A percentile compares a stretch with the other conserved stretches of the same genome.
phyloP scores from a whole-genome alignment of 345 rosid species.

The Dipteronia sinensis region DNA sequence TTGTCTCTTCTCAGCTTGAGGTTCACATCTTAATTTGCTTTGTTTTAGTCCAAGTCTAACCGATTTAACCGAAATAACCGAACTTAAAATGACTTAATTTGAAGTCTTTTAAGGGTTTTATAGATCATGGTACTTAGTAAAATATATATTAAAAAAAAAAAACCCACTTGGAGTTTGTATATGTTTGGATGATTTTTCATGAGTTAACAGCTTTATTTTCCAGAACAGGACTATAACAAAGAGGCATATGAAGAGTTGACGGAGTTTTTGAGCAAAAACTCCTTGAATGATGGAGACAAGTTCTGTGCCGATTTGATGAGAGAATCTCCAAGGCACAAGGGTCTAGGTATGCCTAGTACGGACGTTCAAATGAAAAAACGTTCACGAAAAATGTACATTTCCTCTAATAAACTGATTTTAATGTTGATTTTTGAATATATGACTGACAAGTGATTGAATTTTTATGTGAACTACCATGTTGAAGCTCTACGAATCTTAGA shows the following conservation, averaged over 20 bases:
- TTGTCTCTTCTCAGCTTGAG: slow-evolving; percentile 81
- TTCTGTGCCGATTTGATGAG: slow-evolving; percentile 76
- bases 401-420: neutral
- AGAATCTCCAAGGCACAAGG: slow-evolving; percentile 68
- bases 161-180: neutral
- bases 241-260: slow-evolving; percentile 74
- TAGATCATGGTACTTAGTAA: no score
- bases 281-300: slow-evolving; percentile 80
- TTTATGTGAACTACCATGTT: neutral
- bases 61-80: no score
- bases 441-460: neutral
- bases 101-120: no score
- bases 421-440: neutral
- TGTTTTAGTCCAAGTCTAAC: no score
- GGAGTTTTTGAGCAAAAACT: slow-evolving; percentile 57
- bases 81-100: no score
- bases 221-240: slow-evolving; percentile 71
- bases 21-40: slow-evolving; percentile 8
- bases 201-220: slow-evolving; percentile 5
- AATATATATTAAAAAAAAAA: no score
- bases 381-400: no score
- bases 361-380: no score
- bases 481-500: slow-evolving; percentile 74
- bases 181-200: slow-evolving; percentile 10
- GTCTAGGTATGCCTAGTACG: slow-evolving; percentile 44